Conservation (phyloP, 2,329 filamentous ascomycete species). For the Ampelomyces quisqualis region DNA sequence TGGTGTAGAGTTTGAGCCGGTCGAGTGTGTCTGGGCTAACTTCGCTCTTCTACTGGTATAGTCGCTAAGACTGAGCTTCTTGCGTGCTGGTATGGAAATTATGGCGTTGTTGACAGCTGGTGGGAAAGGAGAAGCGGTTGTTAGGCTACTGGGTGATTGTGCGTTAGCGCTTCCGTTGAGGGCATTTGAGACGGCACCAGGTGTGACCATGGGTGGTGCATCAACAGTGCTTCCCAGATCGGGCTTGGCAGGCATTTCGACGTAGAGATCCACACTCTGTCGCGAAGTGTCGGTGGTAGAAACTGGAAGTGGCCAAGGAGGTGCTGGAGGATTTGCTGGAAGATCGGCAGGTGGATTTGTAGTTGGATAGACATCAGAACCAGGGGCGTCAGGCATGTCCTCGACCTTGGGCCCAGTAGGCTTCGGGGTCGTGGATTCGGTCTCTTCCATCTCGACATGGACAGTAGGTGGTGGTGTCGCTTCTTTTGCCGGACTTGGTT, state of each 20-base stretch:
- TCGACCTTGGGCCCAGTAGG: conserved; percentile 26
- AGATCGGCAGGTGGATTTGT: conserved; percentile 34
- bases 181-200: conserved; percentile 26
- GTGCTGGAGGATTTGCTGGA: conserved; percentile 38
- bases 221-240: conserved; percentile 22
- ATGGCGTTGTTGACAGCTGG: conserved; percentile 46
- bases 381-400: conserved; percentile 34
- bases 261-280: conserved; percentile 26
- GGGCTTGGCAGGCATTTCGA: conserved; percentile 35
- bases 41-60: conserved; percentile 51
- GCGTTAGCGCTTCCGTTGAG: conserved; percentile 22
- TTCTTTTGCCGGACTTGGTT: conserved; percentile 29
- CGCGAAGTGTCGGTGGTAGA: conserved; percentile 12
- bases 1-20: conserved; percentile 25
- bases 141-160: conserved; percentile 31
- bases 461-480: conserved; percentile 16
- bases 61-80: conserved; percentile 55
- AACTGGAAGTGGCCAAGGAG: conserved; percentile 30
- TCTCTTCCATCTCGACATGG: conserved; percentile 22
- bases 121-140: conserved; percentile 37
- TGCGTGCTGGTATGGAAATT: conserved; percentile 47
- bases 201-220: conserved; percentile 21
- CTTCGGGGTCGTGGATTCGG: conserved; percentile 14
- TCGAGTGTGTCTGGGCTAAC: conserved; percentile 32
- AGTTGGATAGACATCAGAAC: conserved; percentile 16